Percentiles rank a stretch among this genome's conserved stretches.
These are phyloP conservation scores for Trichoderma orchidacearum DNA, from an alignment of 495 filamentous ascomycete species.

Conservation along the genomic window DNA sequence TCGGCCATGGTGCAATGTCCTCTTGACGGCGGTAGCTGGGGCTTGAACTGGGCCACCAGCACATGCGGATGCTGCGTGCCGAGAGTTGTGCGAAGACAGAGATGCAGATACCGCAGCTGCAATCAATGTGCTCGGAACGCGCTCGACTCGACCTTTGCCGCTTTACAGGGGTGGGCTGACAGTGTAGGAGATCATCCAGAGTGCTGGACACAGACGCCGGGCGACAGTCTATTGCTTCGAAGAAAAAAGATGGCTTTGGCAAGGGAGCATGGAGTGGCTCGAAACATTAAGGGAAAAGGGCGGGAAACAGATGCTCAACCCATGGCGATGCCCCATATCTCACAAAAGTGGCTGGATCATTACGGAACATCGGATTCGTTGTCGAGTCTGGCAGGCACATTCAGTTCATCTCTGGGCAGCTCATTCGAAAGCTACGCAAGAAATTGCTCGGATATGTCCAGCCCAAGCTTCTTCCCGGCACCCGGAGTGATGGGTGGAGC, in stretches of 20 bases:
- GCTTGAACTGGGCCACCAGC: background rate
- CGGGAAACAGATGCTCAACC: background rate
- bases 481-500: no score
- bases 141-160: background rate
- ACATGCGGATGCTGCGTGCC: background rate
- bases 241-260: background rate
- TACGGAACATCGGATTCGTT: background rate
- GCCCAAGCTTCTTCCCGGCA: background rate
- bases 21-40: background rate
- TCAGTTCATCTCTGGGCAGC: background rate
- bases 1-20: background rate
- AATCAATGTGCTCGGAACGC: background rate
- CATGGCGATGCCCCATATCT: no score
- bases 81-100: background rate
- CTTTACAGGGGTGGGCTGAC: background rate
- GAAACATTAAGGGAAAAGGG: background rate
- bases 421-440: background rate
- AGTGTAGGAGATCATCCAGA: background rate
- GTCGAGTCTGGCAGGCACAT: background rate
- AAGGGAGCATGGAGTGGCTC: background rate
- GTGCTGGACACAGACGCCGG: background rate
- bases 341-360: no score
- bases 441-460: background rate
- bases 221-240: background rate
- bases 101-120: background rate